Evolutionary conservation across 805 yeast genomes (phyloP).

Genomic region (Barnettozyma populi): DNA sequence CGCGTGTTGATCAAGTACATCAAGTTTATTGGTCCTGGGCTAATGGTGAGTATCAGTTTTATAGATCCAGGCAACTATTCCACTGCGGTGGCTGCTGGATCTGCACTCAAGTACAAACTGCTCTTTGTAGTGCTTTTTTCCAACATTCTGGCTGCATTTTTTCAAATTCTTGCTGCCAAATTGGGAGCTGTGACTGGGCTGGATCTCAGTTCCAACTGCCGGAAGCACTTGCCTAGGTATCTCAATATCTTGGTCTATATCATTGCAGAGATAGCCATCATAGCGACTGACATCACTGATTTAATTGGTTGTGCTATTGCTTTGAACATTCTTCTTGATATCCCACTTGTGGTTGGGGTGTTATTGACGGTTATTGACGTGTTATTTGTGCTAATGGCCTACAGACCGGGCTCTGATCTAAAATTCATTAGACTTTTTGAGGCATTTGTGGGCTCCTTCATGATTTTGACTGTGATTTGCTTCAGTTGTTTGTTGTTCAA

Average conservation of each 20-base stretch:
- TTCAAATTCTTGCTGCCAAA: conserved; percentile 81
- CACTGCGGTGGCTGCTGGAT: conserved; percentile 92
- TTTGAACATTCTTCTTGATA: conserved; percentile 69
- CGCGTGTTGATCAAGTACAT: conserved; percentile 31
- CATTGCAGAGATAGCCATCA: conserved; percentile 84
- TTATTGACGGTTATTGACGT: conserved; percentile 83
- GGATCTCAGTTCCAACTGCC: conserved; percentile 84
- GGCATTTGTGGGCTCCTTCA: conserved; percentile 69
- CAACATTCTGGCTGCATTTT: conserved; percentile 79
- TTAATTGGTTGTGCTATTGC: conserved; percentile 98
- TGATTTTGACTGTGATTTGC: conserved; percentile 78
- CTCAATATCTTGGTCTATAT: conserved; percentile 60
- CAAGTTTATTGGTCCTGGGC: conserved; percentile 86
- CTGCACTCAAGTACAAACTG: conserved; percentile 73
- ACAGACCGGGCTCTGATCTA: conserved; percentile 80
- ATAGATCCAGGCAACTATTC: conserved; percentile 98
- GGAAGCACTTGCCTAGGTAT: conserved; percentile 60
- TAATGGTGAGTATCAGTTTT: conserved; percentile 91
- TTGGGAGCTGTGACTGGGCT: conserved; percentile 92
- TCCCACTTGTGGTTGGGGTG: conserved; percentile 83
- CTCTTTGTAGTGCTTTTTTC: conserved; percentile 75
- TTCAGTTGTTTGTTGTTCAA: conserved; percentile 73
- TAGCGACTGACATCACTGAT: conserved; percentile 95
- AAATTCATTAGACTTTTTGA: conserved; percentile 75
- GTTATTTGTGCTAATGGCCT: conserved; percentile 77